These are phyloP conservation scores for Paxillus involutus DNA, from an alignment of 768 basidiomycete species.

Conservation along the genomic window DNA sequence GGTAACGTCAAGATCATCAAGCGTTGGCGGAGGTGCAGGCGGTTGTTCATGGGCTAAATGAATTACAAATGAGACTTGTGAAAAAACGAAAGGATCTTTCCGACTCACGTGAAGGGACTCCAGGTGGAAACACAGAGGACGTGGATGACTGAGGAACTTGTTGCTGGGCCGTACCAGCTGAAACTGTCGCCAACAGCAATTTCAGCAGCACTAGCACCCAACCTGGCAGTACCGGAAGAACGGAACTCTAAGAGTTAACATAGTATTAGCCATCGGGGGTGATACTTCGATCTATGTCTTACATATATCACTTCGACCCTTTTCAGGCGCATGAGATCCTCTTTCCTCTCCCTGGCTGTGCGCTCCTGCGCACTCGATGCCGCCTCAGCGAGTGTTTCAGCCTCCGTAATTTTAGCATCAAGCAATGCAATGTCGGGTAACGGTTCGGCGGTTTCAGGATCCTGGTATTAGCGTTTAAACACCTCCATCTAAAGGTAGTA, in stretches of 20 bases:
- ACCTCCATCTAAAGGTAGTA: not conserved
- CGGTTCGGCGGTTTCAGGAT: constrained; percentile 60
- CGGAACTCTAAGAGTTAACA: constrained; percentile 57
- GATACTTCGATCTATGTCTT: constrained; percentile 28
- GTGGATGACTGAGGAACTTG: constrained; percentile 67
- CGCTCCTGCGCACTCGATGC: constrained; percentile 52
- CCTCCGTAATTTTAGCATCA: constrained; percentile 74
- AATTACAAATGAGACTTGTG: constrained; percentile 4
- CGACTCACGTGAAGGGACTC: constrained; percentile 61
- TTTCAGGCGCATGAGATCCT: constrained; percentile 84
- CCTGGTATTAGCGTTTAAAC: constrained; percentile 35
- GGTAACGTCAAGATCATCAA: constrained; percentile 91
- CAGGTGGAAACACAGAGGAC: constrained; percentile 71
- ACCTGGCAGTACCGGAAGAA: constrained; percentile 80
- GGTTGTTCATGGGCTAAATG: constrained; percentile 59
- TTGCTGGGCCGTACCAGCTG: constrained; percentile 59
- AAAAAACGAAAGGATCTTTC: not conserved
- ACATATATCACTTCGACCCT: constrained; percentile 94
- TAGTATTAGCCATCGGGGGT: not conserved
- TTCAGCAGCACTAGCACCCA: constrained; percentile 95
- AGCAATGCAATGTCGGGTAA: constrained; percentile 71
- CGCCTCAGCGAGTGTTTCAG: constrained; percentile 50
- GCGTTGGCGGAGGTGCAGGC: constrained; percentile 63
- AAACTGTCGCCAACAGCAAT: constrained; percentile 88
- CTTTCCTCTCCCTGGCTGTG: constrained; percentile 65